Percentiles rank a stretch among this genome's conserved stretches.
Conservation (phyloP, 1,284 basidiomycete genomes). For the Afroboletus lepidellus region DNA sequence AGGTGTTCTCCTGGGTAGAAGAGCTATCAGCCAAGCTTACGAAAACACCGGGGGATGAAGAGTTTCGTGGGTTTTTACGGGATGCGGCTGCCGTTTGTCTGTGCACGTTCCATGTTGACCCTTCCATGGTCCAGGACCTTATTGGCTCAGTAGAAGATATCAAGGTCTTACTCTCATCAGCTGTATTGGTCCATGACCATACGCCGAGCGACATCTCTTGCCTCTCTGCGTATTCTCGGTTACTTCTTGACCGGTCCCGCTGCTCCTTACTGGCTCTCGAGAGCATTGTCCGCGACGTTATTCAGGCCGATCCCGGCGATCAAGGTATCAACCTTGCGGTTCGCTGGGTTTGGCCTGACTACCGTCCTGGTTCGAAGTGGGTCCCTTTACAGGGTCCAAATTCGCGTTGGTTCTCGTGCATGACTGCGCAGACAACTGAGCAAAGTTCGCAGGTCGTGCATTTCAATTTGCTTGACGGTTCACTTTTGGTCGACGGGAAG, state of each 20-base stretch:
- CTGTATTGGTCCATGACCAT: neutral
- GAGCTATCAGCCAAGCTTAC: neutral
- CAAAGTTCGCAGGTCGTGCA: slow-evolving; percentile 30
- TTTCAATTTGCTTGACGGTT: slow-evolving; percentile 42
- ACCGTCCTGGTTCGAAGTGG: slow-evolving; percentile 36
- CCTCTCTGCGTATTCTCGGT: neutral
- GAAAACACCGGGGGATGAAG: neutral
- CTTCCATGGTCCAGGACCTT: neutral
- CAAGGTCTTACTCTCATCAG: neutral
- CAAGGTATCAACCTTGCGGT: slow-evolving; percentile 39
- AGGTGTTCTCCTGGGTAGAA: neutral
- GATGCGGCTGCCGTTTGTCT: neutral
- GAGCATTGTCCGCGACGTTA: neutral
- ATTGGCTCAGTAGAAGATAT: neutral
- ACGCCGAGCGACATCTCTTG: neutral
- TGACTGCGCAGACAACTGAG: slow-evolving; percentile 12
- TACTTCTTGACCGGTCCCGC: slow-evolving; percentile 26
- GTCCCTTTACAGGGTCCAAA: slow-evolving; percentile 20
- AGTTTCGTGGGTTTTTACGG: neutral
- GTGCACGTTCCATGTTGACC: slow-evolving; percentile 2
- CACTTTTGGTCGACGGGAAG: slow-evolving; percentile 42
- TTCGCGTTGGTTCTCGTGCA: slow-evolving; percentile 39
- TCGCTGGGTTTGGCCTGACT: slow-evolving; percentile 36
- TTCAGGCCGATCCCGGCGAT: slow-evolving; percentile 8
- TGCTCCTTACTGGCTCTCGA: slow-evolving; percentile 21